phyloP scores from a whole-genome alignment of 495 filamentous ascomycete species.

The Aspergillus cavernicola region DNA sequence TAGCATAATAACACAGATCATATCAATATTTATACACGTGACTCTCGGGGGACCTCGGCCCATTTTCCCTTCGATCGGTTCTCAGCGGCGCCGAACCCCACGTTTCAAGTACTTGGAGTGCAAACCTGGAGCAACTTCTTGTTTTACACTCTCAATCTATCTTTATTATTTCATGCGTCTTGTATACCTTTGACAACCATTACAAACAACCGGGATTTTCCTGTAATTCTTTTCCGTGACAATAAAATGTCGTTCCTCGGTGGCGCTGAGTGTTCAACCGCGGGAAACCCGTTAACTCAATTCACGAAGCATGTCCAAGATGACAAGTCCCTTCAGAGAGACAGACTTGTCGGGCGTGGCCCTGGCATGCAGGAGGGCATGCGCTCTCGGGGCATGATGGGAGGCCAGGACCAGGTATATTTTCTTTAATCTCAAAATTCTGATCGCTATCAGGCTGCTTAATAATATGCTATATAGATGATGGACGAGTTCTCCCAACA shows the following conservation, averaged over 20 bases:
- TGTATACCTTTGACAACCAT: too few relatives aligned
- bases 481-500: conserved; percentile 91
- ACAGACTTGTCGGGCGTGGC: conserved; percentile 72
- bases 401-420: conserved; percentile 59
- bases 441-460: conserved; percentile 1
- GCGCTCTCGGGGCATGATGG: conserved; percentile 56
- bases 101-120: conserved; percentile 20
- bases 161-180: too few relatives aligned
- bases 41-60: conserved; percentile 36
- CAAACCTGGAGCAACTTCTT: conserved; percentile 5
- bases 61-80: conserved; percentile 17
- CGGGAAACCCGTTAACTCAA: conserved; percentile 91
- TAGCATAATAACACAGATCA: not conserved
- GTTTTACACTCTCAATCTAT: not conserved
- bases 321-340: conserved; percentile 90
- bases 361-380: conserved; percentile 63
- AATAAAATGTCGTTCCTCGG: conserved; percentile 85
- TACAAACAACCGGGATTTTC: too few relatives aligned
- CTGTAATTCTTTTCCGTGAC: too few relatives aligned
- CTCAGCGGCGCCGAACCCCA: conserved; percentile 32
- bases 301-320: conserved; percentile 93
- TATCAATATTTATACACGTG: too few relatives aligned
- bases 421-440: not conserved
- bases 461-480: conserved; percentile 53
- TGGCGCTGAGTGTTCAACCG: conserved; percentile 95